Evolutionary conservation across 2,329 filamentous ascomycete genomes (phyloP).

Genomic region (Metarhizium sp.): DNA sequence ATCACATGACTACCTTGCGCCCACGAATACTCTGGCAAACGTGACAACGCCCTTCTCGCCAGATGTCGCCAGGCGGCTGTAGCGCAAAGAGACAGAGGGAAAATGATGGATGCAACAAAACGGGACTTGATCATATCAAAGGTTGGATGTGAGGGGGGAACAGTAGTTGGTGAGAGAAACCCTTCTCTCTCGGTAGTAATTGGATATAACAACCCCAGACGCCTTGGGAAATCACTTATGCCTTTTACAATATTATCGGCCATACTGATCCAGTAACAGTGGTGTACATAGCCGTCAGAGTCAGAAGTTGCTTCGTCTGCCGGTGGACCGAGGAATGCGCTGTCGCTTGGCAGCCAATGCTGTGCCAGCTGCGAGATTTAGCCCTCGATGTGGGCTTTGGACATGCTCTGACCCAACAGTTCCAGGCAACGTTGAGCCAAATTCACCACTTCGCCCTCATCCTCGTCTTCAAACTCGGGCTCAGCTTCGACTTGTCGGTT

Average conservation of each 20-base stretch:
- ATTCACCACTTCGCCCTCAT: slow-evolving; percentile 86
- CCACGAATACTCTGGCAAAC: background rate
- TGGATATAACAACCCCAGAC: background rate
- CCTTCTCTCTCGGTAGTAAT: background rate
- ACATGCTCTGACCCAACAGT: slow-evolving; percentile 64
- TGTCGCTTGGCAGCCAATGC: background rate
- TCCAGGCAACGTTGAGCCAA: slow-evolving; percentile 86
- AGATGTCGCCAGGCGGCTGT: background rate
- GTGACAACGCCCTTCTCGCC: background rate
- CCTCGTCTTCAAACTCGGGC: slow-evolving; percentile 78
- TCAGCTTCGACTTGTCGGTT: slow-evolving; percentile 83
- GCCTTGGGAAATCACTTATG: slow-evolving; percentile 3
- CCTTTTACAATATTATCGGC: background rate
- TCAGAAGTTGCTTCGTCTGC: no score
- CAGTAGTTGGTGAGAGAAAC: background rate
- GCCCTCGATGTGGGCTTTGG: slow-evolving; percentile 76
- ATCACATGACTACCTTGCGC: background rate
- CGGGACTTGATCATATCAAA: background rate
- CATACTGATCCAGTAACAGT: background rate
- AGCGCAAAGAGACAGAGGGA: background rate
- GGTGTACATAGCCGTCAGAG: background rate
- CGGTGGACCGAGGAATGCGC: background rate
- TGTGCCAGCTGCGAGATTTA: slow-evolving; percentile 26
- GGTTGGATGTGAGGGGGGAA: background rate
- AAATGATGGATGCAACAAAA: background rate